These are phyloP conservation scores for Ganoderma meredithae DNA, from an alignment of 1,284 basidiomycete genomes.

Conservation along the genomic window DNA sequence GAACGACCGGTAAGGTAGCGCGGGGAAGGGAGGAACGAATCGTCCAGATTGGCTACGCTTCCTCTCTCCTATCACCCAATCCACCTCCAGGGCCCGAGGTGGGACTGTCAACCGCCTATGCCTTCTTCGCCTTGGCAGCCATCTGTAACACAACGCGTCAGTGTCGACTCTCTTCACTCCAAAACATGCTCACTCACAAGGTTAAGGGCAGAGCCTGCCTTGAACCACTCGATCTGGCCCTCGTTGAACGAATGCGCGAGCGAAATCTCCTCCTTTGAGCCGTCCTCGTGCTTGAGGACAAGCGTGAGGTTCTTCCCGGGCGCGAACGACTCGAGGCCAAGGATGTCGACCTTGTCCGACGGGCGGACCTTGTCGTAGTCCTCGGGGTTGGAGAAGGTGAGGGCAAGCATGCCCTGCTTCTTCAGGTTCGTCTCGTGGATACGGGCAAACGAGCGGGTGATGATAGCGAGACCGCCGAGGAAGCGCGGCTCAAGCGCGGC, in stretches of 20 bases:
- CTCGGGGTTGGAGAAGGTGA: conserved; percentile 87
- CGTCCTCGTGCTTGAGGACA: conserved; percentile 83
- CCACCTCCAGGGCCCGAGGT: not conserved
- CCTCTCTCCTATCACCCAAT: conserved; percentile 11
- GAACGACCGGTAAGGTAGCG: conserved; percentile 24
- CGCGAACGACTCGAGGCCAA: conserved; percentile 84
- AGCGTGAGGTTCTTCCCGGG: conserved; percentile 91
- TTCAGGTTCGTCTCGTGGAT: conserved; percentile 99
- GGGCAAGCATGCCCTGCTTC: conserved; percentile 95
- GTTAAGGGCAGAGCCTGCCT: conserved; percentile 89
- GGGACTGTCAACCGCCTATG: conserved; percentile 13
- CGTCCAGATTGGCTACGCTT: conserved; percentile 24
- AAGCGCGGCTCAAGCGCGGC: conserved; percentile 97
- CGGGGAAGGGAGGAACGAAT: conserved; percentile 16
- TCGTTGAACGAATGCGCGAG: conserved; percentile 88
- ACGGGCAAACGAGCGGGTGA: conserved; percentile 94
- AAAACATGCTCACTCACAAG: conserved; percentile 53
- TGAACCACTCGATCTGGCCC: conserved; percentile 95
- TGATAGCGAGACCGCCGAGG: conserved; percentile 95
- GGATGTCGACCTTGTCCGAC: conserved; percentile 84
- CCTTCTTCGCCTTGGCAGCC: conserved; percentile 61
- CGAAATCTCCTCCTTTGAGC: conserved; percentile 73
- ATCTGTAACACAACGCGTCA: conserved; percentile 43
- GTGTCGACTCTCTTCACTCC: not conserved
- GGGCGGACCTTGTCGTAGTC: conserved; percentile 93